Evolutionary conservation across 2,329 filamentous ascomycete genomes (phyloP), one percentile per base, ranked within the genome.

Genomic region (Arthrobotrys pseudoclavata): DNA sequence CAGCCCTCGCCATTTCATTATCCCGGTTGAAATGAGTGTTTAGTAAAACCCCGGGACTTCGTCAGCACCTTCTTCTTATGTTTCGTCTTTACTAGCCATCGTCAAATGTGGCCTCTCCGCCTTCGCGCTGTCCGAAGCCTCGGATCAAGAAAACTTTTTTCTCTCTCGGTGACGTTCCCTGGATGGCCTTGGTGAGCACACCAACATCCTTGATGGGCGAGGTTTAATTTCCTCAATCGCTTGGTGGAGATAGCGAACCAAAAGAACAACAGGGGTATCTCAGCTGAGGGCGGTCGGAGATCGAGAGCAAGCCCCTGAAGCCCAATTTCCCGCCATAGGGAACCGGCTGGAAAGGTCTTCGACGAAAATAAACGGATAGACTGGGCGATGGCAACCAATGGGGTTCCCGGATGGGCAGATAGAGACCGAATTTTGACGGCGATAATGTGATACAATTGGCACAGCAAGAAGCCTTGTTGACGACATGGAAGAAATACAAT

Each of bases 201-300:
- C 52, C 26, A 68, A 70, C 66, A 76, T 66, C 72, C 69, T 69
- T 76, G 72, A 76, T 70, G 72, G 26, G 55, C 60, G 61, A 76
- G 66, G 66, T 76, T 76, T 76, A 76, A 76, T 76, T 76, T 76
- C 72, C 72, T 76, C 72, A 62, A 76, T 76, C 72, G 66, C 72
- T 61, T 70, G 67, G 72, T 69, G 71, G 63, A 69, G 71, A 76
- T 69, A 64, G 71, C 31, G 34, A 76, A 42, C 42, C 60, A 50
- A 42, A 48, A 69, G 66, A 50, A 6, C 12, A 34, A 42, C 66
- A 70, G 72, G 72, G 72, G 42, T 70, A 22, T 20, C 31, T 76
- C 72, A 76, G 72, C 72, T 76, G 72, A 76, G 66, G 53, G 57
- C 29, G 66, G 53, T 48, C 69, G 68, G 69, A 50, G 69, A 74